Evolutionary conservation across 495 filamentous ascomycete genomes (phyloP), one percentile per base, ranked within the genome.

Genomic region (Trichoderma parareesei): DNA sequence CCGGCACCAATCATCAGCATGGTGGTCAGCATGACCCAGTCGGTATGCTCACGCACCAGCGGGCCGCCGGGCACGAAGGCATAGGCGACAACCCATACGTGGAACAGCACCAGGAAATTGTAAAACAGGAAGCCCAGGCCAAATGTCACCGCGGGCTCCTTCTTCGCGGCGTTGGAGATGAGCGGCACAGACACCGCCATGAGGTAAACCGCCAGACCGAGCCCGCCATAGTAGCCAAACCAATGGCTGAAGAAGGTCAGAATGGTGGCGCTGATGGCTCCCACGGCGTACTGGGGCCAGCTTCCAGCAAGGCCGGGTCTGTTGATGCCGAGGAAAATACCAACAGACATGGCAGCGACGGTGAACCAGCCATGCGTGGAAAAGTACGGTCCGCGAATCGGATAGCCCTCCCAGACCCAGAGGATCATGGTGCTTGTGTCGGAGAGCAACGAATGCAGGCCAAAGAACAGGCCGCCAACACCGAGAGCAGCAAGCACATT

Each of bases 371-470:
- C 95, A 71, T 99, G 92, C 27, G 92, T 90, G 60, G 85, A 92
- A 62, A 93, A 87, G 55, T 97, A 84, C 4, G 95, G 95, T 4
- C 95, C 95, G 59, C 90, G 84, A 61, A 97, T 84, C 46, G 95
- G 95, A 70, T 90, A 98, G 18, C 95, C 95, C 66, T 97, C 92
- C 95, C 95, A 99, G n/a, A 90, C 91, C 95, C 95, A 99, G 35
- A 91, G 82, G 66, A 98, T 97, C 92, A 98, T 98, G 40, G 95
- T 99, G 77, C 94, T 97, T 0, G 93, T 97, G 72, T 99, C 95
- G 0, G 94, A 96, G 37, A 99, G 82, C 14, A 98, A 82, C 2
- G 92, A 97, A 71, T 97, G 93, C 71, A 98, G 79, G n/a, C 82
- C 91, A 69, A 98, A 99, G 69, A 97, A 80, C 20, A 97, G 72